phyloP scores from a whole-genome alignment of 2,329 filamentous ascomycete species.

The Hypocreales sp. region DNA sequence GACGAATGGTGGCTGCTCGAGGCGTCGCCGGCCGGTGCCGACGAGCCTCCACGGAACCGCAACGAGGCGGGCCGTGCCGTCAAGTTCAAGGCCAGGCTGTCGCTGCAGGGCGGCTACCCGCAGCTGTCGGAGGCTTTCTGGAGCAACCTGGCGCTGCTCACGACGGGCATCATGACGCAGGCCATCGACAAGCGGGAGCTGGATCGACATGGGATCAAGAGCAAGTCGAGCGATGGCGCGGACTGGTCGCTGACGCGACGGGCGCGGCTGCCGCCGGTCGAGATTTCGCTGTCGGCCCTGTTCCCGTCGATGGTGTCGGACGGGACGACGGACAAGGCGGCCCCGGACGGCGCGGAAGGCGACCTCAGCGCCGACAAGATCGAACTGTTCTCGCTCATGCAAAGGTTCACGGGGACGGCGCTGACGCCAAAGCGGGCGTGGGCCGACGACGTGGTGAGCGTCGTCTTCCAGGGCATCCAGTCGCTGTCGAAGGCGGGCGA shows the following conservation, averaged over 20 bases:
- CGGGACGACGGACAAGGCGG: constrained; percentile 5
- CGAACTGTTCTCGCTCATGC: constrained; percentile 10
- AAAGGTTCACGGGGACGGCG: constrained; percentile 6
- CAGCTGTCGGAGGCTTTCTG: constrained; percentile 34
- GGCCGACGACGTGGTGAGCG: constrained; percentile 42
- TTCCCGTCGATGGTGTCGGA: constrained; percentile 20
- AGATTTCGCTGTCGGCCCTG: constrained; percentile 31
- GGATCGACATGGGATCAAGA: constrained; percentile 26
- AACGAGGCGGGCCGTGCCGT: constrained; percentile 9
- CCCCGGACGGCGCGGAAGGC: constrained; percentile 2
- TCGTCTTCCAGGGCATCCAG: constrained; percentile 37
- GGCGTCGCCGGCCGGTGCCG: constrained; percentile 22
- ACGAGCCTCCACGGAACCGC: constrained; percentile 10
- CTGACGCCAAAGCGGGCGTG: constrained; percentile 24
- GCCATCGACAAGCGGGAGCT: constrained; percentile 32
- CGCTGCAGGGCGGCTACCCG: constrained; percentile 26
- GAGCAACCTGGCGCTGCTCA: constrained; percentile 32
- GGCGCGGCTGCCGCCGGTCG: constrained; percentile 30
- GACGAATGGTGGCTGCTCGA: constrained; percentile 69
- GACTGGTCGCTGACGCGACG: constrained; percentile 25
- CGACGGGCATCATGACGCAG: constrained; percentile 34
- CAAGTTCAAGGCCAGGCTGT: constrained; percentile 22
- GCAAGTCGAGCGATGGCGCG: constrained; percentile 15
- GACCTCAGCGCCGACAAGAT: constrained; percentile 3
- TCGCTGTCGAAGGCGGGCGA: constrained; percentile 4